Percentiles rank a stretch among this genome's conserved stretches.
Evolutionary conservation across 2,329 filamentous ascomycete species (phyloP).

Genomic region (Cadophora malorum): DNA sequence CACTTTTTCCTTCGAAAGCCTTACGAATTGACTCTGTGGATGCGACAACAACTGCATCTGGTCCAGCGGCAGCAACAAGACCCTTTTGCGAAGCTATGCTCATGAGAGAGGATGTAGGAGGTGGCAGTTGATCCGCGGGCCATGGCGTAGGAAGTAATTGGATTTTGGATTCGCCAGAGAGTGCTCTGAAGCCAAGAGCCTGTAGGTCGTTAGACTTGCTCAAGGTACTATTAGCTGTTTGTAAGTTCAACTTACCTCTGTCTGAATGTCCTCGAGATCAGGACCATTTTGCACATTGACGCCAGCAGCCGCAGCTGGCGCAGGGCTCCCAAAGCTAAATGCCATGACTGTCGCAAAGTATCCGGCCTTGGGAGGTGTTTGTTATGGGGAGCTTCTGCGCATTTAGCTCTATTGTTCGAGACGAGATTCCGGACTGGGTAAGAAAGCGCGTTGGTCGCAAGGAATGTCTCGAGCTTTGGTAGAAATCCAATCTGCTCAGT

Average conservation of each 20-base stretch:
- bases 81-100: slow-evolving; percentile 81
- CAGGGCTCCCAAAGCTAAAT: slow-evolving; percentile 64
- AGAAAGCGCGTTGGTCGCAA: slow-evolving; percentile 12
- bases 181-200: slow-evolving; percentile 81
- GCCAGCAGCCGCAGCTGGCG: slow-evolving; percentile 51
- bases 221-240: background rate
- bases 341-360: slow-evolving; percentile 61
- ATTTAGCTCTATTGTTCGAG: slow-evolving; percentile 35
- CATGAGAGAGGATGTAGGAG: slow-evolving; percentile 80
- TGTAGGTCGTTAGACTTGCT: slow-evolving; percentile 40
- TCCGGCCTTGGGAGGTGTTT: slow-evolving; percentile 46
- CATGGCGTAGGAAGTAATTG: slow-evolving; percentile 79
- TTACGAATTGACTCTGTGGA: slow-evolving; percentile 79
- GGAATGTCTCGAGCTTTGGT: background rate
- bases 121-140: slow-evolving; percentile 68
- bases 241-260: slow-evolving; percentile 66
- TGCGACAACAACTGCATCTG: slow-evolving; percentile 77
- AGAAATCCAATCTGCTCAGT: background rate
- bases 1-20: slow-evolving; percentile 65
- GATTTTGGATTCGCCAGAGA: slow-evolving; percentile 83
- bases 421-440: background rate
- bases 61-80: slow-evolving; percentile 85
- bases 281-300: slow-evolving; percentile 58
- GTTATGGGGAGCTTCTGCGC: slow-evolving; percentile 43
- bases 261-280: slow-evolving; percentile 79